A percentile compares a stretch with the other conserved stretches of the same genome.
Conservation (phyloP, 768 basidiomycete species). For the Trametes meyenii region DNA sequence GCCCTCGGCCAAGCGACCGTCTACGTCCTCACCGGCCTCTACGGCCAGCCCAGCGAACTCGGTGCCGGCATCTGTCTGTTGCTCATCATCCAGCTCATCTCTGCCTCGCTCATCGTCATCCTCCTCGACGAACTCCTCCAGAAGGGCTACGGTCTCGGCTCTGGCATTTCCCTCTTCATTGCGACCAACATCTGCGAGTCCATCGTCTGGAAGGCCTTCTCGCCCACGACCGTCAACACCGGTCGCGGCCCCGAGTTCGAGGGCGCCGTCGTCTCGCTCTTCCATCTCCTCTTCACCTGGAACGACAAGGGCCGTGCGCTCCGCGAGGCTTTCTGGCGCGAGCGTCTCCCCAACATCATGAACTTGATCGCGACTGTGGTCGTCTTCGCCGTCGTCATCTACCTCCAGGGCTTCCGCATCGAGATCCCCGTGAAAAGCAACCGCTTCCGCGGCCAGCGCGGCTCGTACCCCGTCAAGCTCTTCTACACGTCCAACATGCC, state of each 20-base stretch:
- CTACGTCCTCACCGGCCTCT: conserved; percentile 95
- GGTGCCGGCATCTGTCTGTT: conserved; percentile 97
- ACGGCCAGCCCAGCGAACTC: conserved; percentile 90
- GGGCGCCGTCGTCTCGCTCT: conserved; percentile 92
- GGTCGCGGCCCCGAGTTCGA: conserved; percentile 98
- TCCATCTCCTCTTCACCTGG: conserved; percentile 98
- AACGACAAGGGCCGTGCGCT: conserved; percentile 97
- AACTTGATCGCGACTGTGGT: conserved; percentile 90
- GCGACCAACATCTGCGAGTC: conserved; percentile 99
- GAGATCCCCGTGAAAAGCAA: conserved; percentile 99
- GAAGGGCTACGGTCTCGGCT: conserved; percentile 98
- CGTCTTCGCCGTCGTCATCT: conserved; percentile 95
- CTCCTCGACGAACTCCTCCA: conserved; percentile 98
- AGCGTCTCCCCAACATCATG: conserved; percentile 96
- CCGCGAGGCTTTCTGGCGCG: conserved; percentile 97
- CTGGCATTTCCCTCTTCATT: conserved; percentile 98
- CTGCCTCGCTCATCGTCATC: conserved; percentile 94
- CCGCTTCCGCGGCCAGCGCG: conserved; percentile 94
- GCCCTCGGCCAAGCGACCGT: conserved; percentile 96
- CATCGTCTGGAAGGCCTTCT: conserved; percentile 99
- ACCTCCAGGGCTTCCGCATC: conserved; percentile 97
- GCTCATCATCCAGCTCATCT: conserved; percentile 93
- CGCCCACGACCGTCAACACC: conserved; percentile 96
- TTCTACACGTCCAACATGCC: conserved; percentile 99
- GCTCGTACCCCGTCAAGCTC: conserved; percentile 94